phyloP scores from a whole-genome alignment of 73 alveolate species.

The Breviolum minutum region DNA sequence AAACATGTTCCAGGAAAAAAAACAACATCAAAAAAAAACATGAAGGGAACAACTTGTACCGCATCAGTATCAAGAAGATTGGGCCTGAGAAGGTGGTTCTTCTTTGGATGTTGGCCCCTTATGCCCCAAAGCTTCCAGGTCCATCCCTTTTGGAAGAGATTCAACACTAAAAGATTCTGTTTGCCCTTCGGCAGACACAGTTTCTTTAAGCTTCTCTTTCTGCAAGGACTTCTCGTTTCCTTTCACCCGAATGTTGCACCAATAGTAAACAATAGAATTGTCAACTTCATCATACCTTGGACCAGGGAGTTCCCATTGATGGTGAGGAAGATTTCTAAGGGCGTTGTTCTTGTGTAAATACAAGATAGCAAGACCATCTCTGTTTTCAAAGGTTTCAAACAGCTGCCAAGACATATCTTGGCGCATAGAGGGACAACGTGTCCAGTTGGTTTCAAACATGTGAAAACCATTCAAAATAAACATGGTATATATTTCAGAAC shows the following conservation, averaged over 20 bases:
- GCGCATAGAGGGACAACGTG: too few species aligned
- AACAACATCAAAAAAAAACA: too few species aligned
- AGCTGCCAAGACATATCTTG: too few species aligned
- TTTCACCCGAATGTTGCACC: background rate
- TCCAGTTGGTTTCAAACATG: too few species aligned
- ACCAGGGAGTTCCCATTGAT: too few species aligned
- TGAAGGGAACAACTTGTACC: too few species aligned
- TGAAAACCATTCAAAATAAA: too few species aligned
- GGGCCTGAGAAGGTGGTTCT: background rate
- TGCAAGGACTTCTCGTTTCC: background rate
- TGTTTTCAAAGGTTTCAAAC: background rate
- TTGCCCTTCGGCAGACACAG: background rate
- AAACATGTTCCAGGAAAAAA: too few species aligned
- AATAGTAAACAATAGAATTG: background rate
- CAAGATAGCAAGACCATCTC: background rate
- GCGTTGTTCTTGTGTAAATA: too few species aligned
- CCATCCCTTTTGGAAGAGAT: too few species aligned
- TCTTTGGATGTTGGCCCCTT: background rate
- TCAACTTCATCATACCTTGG: slow-evolving; percentile 41
- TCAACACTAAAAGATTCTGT: background rate
- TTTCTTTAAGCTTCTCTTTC: background rate
- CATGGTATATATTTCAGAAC: too few species aligned
- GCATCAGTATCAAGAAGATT: too few species aligned
- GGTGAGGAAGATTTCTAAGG: background rate
- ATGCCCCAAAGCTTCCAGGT: background rate